Base-by-base conservation (phyloP, 352 stramenopile species). In the Plasmopara viticola region DNA sequence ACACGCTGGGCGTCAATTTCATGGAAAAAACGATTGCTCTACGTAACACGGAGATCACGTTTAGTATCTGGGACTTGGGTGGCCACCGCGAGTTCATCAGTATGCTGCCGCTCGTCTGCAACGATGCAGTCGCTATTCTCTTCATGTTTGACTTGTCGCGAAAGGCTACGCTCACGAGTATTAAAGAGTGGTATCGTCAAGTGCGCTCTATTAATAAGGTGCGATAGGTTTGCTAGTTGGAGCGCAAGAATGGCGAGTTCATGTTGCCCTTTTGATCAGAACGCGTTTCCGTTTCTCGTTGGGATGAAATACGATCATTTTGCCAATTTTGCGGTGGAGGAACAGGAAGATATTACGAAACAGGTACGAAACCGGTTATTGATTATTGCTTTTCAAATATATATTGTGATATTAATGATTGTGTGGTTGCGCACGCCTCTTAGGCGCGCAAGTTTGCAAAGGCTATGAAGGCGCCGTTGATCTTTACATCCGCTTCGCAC, bases 231-330 rank as follows among this genome's bases (percentile, higher is more conserved):
- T 34, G 8, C 6, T 25, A 2, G 38, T 48, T 13, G 20, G n/a
- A 14, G n/a, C 0, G 17, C 7, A 48, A 41, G 6, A 8, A 35
- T 35, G 7, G 10, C 31, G 31, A 35, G 7, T 8, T 35, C 31
- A 35, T 35, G 31, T 35, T 35, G 10, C 31, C 47, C 37, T 35
- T 25, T 25, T 34, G 8, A 12, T 30, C 15, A 94, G 84, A 94
- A 92, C 59, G 90, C 90, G 39, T 94, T 95, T 38, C 85, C 90
- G 34, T 97, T 98, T 58, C 74, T 98, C 0, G 86, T 98, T 25
- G 91, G 91, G 18, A 98, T 94, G 60, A 98, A 98, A 66, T 98
- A 96, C 69, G 91, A 98, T 54, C 73, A 96, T 48, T 97, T 97
- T 50, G 86, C 84, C 55, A 96, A 86, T 28, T 90, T 95, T 55